Percentiles rank a stretch among this genome's conserved stretches.
Evolutionary conservation across 306 rosid genomes (phyloP).

Genomic region (Lupinus albus): DNA sequence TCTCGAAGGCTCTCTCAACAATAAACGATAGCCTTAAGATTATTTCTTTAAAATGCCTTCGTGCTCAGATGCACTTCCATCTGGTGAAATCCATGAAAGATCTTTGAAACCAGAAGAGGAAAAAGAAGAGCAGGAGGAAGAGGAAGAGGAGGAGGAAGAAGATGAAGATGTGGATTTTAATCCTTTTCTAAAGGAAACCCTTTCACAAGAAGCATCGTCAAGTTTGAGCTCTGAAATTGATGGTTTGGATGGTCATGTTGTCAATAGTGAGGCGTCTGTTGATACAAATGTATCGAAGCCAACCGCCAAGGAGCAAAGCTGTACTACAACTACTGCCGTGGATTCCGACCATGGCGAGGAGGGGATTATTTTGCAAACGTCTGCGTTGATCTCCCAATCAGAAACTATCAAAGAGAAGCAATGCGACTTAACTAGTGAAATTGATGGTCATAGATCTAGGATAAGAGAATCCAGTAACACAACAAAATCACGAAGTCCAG

Average conservation of each 20-base stretch:
- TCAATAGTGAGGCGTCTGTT: conserved; percentile 42
- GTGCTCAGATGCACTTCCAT: conserved; percentile 41
- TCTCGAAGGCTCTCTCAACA: conserved; percentile 25
- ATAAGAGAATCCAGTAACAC: conserved; percentile 47
- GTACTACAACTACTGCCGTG: conserved; percentile 41
- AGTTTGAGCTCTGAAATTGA: conserved; percentile 87
- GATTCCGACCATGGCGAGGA: conserved; percentile 64
- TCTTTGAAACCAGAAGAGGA: conserved; percentile 49
- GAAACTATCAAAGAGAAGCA: conserved; percentile 52
- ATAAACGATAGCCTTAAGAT: conserved; percentile 5
- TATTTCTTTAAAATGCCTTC: conserved; percentile 50
- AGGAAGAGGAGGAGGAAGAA: conserved; percentile 62
- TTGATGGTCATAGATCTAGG: conserved; percentile 41
- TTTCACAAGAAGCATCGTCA: conserved; percentile 78
- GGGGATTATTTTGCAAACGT: conserved; percentile 55
- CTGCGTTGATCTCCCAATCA: conserved; percentile 43
- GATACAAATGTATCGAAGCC: conserved; percentile 42
- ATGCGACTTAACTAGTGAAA: conserved; percentile 37
- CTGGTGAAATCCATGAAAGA: conserved; percentile 42
- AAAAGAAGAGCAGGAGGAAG: conserved; percentile 38
- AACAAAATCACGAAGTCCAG: conserved; percentile 40
- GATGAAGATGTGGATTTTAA: conserved; percentile 81
- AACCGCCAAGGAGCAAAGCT: conserved; percentile 33
- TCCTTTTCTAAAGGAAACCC: conserved; percentile 72
- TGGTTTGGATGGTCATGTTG: conserved; percentile 64